Evolutionary conservation across 225 moss, liverwort and hornwort genomes (phyloP).

Genomic region (Sphagnum tenellum): DNA sequence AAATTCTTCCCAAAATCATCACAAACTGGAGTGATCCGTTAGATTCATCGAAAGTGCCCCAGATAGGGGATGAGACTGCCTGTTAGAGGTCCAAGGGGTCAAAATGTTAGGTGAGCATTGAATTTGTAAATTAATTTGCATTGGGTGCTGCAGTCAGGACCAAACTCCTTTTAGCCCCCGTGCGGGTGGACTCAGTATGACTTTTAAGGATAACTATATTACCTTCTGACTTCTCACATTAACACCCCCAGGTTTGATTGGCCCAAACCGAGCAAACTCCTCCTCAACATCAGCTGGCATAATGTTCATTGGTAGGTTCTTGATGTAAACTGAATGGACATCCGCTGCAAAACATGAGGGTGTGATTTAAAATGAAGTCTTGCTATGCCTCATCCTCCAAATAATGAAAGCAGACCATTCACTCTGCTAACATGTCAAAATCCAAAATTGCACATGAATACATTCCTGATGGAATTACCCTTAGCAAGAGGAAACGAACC

Average conservation of each 20-base stretch:
- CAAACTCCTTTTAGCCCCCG: too few relatives aligned
- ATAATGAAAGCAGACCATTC: too few relatives aligned
- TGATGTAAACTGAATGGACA: constrained; percentile 76
- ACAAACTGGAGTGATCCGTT: not conserved
- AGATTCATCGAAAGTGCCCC: too few relatives aligned
- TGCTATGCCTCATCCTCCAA: too few relatives aligned
- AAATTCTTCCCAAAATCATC: not conserved
- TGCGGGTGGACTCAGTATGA: too few relatives aligned
- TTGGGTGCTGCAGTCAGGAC: too few relatives aligned
- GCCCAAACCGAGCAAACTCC: constrained; percentile 49
- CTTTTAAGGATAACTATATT: not conserved
- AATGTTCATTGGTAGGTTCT: constrained; percentile 62
- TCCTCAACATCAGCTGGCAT: constrained; percentile 31
- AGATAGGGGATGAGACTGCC: too few relatives aligned
- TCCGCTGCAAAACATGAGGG: constrained; percentile 39
- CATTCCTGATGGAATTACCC: not conserved
- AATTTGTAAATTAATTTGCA: too few relatives aligned
- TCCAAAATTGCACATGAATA: not conserved
- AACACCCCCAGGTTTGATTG: constrained; percentile 55
- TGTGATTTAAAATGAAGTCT: not conserved
- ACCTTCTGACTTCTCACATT: constrained; percentile 76
- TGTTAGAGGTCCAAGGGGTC: too few relatives aligned
- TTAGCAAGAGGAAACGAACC: constrained; percentile 16
- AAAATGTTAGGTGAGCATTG: too few relatives aligned
- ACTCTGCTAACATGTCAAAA: too few relatives aligned